Percentiles rank a stretch among this genome's conserved stretches.
Conservation (phyloP, 306 rosid species). For the Cucumis sativus region Cucumber_9930_V3 NC_026655.2:5934501-5935000, state of each 20-base stretch:
- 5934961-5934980: too few species aligned
- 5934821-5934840: neutral
- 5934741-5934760: neutral
- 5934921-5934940: too few species aligned
- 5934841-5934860: neutral
- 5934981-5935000: too few species aligned
- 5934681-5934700: neutral
- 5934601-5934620: neutral
- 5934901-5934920: too few species aligned
- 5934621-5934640: neutral
- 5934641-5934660: neutral
- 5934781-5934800: neutral
- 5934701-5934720: neutral
- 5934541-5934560: neutral
- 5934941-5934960: too few species aligned
- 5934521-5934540: neutral
- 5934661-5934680: neutral
- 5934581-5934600: neutral
- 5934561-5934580: neutral
- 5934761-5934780: neutral
- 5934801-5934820: neutral
- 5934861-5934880: neutral
- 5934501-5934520: neutral
- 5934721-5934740: neutral
- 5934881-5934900: too few species aligned